Conservation (phyloP, 495 filamentous ascomycete genomes). For the Tuber calosporum region DNA sequence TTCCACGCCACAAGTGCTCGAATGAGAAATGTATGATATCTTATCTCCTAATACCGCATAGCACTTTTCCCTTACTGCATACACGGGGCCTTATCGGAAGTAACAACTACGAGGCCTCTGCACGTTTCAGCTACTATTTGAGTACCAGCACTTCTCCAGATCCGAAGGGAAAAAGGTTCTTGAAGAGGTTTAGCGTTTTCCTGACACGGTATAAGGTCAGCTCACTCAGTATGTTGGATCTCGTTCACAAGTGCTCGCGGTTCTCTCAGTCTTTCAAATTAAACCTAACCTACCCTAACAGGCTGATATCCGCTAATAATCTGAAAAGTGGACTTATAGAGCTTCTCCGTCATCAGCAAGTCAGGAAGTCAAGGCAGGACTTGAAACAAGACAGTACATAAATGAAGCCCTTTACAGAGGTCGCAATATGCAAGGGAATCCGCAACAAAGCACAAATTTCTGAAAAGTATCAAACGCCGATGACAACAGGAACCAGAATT, state of each 20-base stretch:
- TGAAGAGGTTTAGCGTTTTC: not conserved
- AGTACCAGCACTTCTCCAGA: not conserved
- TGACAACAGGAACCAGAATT: not conserved
- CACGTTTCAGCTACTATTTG: too few species aligned
- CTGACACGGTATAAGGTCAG: not conserved
- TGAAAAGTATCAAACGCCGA: not conserved
- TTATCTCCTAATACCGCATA: too few species aligned
- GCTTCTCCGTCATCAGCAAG: rapidly evolving
- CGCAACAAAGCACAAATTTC: not conserved
- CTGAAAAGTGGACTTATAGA: not conserved
- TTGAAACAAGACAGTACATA: not conserved
- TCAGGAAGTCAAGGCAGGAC: not conserved
- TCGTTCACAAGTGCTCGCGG: not conserved
- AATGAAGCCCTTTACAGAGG: not conserved
- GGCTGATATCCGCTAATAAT: not conserved
- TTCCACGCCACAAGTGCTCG: too few species aligned
- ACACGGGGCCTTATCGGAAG: too few species aligned
- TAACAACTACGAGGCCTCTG: too few species aligned
- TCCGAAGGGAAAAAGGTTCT: not conserved
- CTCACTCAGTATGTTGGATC: not conserved
- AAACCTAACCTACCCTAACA: rapidly evolving
- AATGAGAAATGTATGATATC: too few species aligned
- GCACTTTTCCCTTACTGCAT: too few species aligned
- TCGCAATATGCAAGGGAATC: not conserved
- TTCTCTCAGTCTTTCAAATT: not conserved